These are phyloP conservation scores for Nakaseomyces kungkrabaensis DNA, from an alignment of 1,139 yeast genomes.

Conservation along the genomic window DNA sequence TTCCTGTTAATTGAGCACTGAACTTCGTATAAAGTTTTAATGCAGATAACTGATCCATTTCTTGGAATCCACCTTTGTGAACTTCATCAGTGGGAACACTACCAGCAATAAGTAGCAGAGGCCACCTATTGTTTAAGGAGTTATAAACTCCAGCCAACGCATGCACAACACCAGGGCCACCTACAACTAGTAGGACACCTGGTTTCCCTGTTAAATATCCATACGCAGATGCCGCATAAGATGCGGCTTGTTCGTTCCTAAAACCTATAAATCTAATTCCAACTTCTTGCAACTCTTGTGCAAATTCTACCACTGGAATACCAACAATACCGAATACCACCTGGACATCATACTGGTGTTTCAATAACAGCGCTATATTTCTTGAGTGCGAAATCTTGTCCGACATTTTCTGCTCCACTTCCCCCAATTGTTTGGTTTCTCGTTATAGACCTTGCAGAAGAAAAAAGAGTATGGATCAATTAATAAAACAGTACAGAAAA, in stretches of 20 bases:
- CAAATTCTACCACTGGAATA: conserved; percentile 55
- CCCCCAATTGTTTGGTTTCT: not conserved
- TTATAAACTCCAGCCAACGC: conserved; percentile 56
- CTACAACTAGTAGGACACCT: conserved; percentile 56
- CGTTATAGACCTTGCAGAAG: not conserved
- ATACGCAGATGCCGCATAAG: conserved; percentile 59
- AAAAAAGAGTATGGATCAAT: too few relatives aligned
- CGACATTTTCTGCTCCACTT: not conserved
- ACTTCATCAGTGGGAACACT: conserved; percentile 34
- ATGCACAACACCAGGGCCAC: conserved; percentile 62
- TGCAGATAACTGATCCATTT: conserved; percentile 48
- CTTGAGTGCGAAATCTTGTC: conserved; percentile 6
- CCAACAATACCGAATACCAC: conserved; percentile 60
- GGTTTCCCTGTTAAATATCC: conserved; percentile 54
- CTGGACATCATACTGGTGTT: conserved; percentile 37
- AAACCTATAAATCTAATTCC: conserved; percentile 49
- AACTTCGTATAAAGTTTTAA: conserved; percentile 40
- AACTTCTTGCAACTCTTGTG: conserved; percentile 42
- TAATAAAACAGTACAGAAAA: too few relatives aligned
- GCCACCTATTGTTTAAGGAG: conserved; percentile 49
- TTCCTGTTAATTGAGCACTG: conserved; percentile 36
- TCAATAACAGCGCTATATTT: conserved; percentile 38
- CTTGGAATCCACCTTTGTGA: conserved; percentile 57
- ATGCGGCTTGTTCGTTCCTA: conserved; percentile 60
- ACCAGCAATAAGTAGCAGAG: conserved; percentile 52